Evolutionary conservation across 2,329 filamentous ascomycete genomes (phyloP), one percentile per base, ranked within the genome.

Genomic region (Amphichorda felina): DNA sequence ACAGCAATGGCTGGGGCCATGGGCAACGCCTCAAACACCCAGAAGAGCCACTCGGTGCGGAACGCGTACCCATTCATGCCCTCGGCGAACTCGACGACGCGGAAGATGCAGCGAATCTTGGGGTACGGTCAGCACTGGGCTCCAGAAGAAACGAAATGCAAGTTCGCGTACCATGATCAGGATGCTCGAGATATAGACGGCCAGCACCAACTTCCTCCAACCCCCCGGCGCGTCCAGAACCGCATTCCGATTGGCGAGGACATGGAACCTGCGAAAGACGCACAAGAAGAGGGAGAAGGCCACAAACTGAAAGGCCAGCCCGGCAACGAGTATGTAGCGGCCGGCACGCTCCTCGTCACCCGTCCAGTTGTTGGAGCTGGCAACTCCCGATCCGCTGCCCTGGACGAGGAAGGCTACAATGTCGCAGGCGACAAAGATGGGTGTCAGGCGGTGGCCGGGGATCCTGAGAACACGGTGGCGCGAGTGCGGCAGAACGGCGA

Each of bases 11-110:
- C 66, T 0, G 59, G 46, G 3, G 63, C 40, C 53, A 70, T 67
- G 0, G 68, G 66, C 6, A 67, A 39, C 0, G 62, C 58, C 40
- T 72, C 69, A 11, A 72, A 63, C 3, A 60, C 56, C 55, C 66
- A 72, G 38, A 72, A 65, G 19, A 64, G 61, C 62, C 68, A 71
- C 41, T 72, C 68, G 16, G 66, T 60, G 4, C 46, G 55, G 43
- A 69, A 67, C 1, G 64, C 50, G 42, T 72, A 72, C 13, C 61
- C 57, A 6, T 67, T 50, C n/a, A 63, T 64, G 0, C 68, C 68
- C 25, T 68, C 56, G 0, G 63, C 60, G 40, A 71, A 72, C 42
- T 73, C 68, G 33, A 67, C 56, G 4, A 67, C 60, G n/a, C 68
- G 61, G 40, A 67, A 73, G 19, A 70, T 55, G n/a, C 63, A 69